These are phyloP conservation scores for Nakazawaea ishiwadae DNA, from an alignment of 805 yeast species.

Conservation along the genomic window DNA sequence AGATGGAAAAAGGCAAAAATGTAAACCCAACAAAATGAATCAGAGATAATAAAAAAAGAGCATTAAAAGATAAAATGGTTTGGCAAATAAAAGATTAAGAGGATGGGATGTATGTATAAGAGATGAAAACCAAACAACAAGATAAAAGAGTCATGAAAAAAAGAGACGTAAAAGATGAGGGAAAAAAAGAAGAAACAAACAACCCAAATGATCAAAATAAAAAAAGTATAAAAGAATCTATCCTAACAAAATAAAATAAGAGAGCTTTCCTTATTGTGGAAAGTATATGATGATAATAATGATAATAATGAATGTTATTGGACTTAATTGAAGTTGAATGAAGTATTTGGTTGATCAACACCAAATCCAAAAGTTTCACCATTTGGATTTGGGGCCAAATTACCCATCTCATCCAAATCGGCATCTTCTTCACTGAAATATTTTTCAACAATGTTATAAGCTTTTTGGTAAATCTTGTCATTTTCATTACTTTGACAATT, in stretches of 20 bases:
- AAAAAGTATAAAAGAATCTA: slow-evolving; percentile 2
- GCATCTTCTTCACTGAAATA: slow-evolving; percentile 87
- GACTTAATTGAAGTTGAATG: slow-evolving; percentile 40
- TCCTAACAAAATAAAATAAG: neutral
- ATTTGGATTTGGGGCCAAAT: slow-evolving; percentile 68
- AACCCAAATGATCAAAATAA: neutral
- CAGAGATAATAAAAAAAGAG: slow-evolving; percentile 3
- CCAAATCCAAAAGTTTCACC: slow-evolving; percentile 91
- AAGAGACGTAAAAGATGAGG: slow-evolving; percentile 1
- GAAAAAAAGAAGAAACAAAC: neutral
- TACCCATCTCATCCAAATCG: slow-evolving; percentile 61
- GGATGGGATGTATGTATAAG: slow-evolving; percentile 15
- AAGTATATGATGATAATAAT: no score
- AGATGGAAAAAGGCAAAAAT: neutral
- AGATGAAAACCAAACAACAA: neutral
- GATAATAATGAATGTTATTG: neutral
- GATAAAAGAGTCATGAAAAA: neutral
- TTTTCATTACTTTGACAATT: slow-evolving; percentile 89
- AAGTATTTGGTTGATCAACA: slow-evolving; percentile 53
- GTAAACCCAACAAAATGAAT: no score
- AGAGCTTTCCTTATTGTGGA: no score
- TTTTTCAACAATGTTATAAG: slow-evolving; percentile 83
- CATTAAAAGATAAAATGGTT: neutral
- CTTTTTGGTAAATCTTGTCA: slow-evolving; percentile 88
- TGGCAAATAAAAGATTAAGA: slow-evolving; percentile 21